Percentiles rank a stretch among this genome's conserved stretches.
phyloP scores from a whole-genome alignment of 192 early-diverging fungal species.

The Coemansia asiatica region DNA sequence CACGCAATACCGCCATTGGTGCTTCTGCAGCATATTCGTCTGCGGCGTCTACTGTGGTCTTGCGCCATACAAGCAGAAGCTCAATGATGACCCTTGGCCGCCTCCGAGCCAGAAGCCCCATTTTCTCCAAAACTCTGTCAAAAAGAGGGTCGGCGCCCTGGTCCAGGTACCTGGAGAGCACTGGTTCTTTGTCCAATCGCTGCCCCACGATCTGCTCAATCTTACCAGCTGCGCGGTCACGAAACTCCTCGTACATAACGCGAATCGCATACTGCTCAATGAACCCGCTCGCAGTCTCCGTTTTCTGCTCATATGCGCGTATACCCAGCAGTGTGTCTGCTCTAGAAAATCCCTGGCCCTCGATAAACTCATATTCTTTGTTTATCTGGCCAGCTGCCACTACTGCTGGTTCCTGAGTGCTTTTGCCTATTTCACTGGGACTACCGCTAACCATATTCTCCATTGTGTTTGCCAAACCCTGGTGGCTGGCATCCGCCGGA shows the following conservation, averaged over 20 bases:
- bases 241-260: constrained; percentile 50
- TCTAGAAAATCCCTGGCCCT: too few species aligned
- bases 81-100: constrained; percentile 86
- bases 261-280: constrained; percentile 53
- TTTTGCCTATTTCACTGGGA: too few species aligned
- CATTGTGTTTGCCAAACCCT: too few species aligned
- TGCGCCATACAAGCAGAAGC: constrained; percentile 74
- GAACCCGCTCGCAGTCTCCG: not conserved
- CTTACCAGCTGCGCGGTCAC: constrained; percentile 37
- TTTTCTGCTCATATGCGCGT: too few species aligned
- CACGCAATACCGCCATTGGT: constrained; percentile 32
- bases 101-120: constrained; percentile 79
- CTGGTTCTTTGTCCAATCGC: constrained; percentile 62
- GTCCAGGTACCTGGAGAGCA: constrained; percentile 61
- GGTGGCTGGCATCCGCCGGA: not conserved
- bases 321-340: too few species aligned
- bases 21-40: constrained; percentile 31
- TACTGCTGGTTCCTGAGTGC: too few species aligned
- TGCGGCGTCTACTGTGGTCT: constrained; percentile 58
- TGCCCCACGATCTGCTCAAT: constrained; percentile 42
- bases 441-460: too few species aligned
- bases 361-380: too few species aligned
- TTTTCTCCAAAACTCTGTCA: constrained; percentile 74
- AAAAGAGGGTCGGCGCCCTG: constrained; percentile 73
- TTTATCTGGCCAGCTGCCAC: too few species aligned